Base-by-base conservation (phyloP, 73 alveolate genomes). In the Blepharisma stoltei region DNA sequence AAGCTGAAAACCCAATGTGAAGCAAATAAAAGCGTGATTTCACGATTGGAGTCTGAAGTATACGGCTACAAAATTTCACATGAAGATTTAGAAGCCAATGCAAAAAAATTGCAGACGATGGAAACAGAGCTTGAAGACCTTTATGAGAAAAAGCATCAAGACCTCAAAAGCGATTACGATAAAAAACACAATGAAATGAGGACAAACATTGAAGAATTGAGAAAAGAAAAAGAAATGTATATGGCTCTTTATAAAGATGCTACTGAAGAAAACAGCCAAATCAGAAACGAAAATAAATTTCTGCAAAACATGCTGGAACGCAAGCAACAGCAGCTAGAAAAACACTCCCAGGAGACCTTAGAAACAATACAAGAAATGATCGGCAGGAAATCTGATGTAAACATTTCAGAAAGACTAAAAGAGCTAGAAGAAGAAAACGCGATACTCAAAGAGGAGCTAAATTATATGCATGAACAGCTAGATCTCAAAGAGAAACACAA, bases 51-150 rank as follows among this genome's bases (percentile, higher is more conserved):
- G 4, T 11, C 66, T 52, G 73, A 60, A 60, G 11, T 38, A 20
- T 11, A 9, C 5, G 73, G 41, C 41, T 32, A 60, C 2, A 60
- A 60, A 8, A 60, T n/a, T n/a, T 52, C 66, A 0, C n/a, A 20
- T 1, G 23, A 25, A 25, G 23, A 38, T 1, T 20, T 60, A 60
- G 73, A 60, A 11, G 23, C 14, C 0, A 38, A 60, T 20, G 18
- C 46, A 11, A n/a, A 14, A 14, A 38, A 60, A 14, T 60, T 60
- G 23, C 46, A 60, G 23, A 60, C 14, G 5, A 60, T 60, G n/a
- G 73, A 60, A 60, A n/a, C 14, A 11, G 73, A 60, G 23, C 73
- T 60, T 60, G 73, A 60, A 60, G 73, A 60, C 2, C 46, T 60
- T 20, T 60, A 60, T 60, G 73, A 60, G 14, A 60, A 60, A 60